phyloP scores from a whole-genome alignment of 2,329 filamentous ascomycete genomes.

The Coniella vitis region DNA sequence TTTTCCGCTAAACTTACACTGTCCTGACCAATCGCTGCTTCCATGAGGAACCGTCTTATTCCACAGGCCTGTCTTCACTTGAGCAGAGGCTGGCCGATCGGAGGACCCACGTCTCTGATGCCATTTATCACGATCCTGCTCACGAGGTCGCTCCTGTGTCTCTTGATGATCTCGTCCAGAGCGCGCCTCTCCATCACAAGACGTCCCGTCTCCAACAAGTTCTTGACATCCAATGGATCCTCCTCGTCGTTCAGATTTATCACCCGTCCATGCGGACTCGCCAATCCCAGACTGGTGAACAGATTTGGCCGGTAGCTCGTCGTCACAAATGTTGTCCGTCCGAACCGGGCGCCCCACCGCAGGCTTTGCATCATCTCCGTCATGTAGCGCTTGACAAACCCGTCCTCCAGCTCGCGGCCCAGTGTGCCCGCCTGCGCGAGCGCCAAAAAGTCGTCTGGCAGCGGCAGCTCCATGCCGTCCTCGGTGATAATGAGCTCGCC shows the following conservation, averaged over 20 bases:
- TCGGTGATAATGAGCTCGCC: constrained; percentile 85
- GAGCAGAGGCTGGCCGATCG: constrained; percentile 22
- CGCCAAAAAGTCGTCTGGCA: constrained; percentile 43
- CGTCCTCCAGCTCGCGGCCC: constrained; percentile 36
- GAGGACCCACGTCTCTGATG: constrained; percentile 26
- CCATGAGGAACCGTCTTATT: neutral
- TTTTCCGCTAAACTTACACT: too few relatives aligned
- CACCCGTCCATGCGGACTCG: constrained; percentile 61
- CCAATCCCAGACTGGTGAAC: constrained; percentile 57
- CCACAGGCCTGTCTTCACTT: neutral
- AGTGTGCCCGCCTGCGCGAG: constrained; percentile 28
- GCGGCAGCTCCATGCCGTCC: constrained; percentile 62
- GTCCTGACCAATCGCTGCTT: neutral
- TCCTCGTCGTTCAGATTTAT: constrained; percentile 55
- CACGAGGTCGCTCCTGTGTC: constrained; percentile 63
- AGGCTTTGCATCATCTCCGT: constrained; percentile 64
- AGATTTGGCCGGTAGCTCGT: constrained; percentile 53
- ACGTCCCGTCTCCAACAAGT: constrained; percentile 76
- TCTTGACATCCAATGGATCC: constrained; percentile 76
- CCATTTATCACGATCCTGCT: constrained; percentile 40
- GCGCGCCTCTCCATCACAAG: constrained; percentile 81
- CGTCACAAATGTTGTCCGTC: constrained; percentile 72
- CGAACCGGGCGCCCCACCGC: constrained; percentile 58
- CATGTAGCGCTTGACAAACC: constrained; percentile 51
- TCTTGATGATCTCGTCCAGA: constrained; percentile 64